Conservation (phyloP, 768 basidiomycete genomes). For the Lanmaoa pseudosensibilis region DNA sequence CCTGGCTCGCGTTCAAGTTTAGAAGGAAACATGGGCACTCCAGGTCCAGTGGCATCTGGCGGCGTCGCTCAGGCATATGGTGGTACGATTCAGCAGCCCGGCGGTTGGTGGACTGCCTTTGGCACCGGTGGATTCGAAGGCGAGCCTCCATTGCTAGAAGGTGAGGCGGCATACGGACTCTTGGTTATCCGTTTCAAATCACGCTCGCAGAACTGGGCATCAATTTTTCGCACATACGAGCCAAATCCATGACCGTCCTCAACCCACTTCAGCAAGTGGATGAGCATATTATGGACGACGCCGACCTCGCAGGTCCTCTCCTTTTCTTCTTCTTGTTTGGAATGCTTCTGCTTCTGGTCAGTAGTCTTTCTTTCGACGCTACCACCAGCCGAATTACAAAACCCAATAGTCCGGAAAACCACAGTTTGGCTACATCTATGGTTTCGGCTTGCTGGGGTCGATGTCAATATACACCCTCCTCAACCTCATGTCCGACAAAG, state of each 20-base stretch:
- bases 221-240: slow-evolving; percentile 94
- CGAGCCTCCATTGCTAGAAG: slow-evolving; percentile 93
- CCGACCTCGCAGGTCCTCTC: slow-evolving; percentile 94
- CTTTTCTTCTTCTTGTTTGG: slow-evolving; percentile 96
- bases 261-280: slow-evolving; percentile 86
- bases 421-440: slow-evolving; percentile 98
- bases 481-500: slow-evolving; percentile 94
- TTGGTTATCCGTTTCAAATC: not conserved
- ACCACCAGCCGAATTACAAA: slow-evolving; percentile 2
- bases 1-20: slow-evolving; percentile 73
- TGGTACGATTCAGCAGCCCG: slow-evolving; percentile 71
- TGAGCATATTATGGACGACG: slow-evolving; percentile 97
- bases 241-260: slow-evolving; percentile 92
- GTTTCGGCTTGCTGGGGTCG: slow-evolving; percentile 93
- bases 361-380: slow-evolving; percentile 33
- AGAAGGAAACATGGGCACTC: slow-evolving; percentile 63
- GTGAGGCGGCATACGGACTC: slow-evolving; percentile 40
- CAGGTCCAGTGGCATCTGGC: slow-evolving; percentile 51
- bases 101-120: slow-evolving; percentile 94
- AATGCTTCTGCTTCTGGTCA: slow-evolving; percentile 84
- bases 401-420: slow-evolving; percentile 86
- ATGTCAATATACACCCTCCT: slow-evolving; percentile 90
- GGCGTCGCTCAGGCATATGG: slow-evolving; percentile 53
- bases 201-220: slow-evolving; percentile 81
- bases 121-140: slow-evolving; percentile 95